A percentile compares a stretch with the other conserved stretches of the same genome.
Evolutionary conservation across 371 early-diverging fungal genomes (phyloP).

Genomic region (Lichtheimia corymbifera): DNA sequence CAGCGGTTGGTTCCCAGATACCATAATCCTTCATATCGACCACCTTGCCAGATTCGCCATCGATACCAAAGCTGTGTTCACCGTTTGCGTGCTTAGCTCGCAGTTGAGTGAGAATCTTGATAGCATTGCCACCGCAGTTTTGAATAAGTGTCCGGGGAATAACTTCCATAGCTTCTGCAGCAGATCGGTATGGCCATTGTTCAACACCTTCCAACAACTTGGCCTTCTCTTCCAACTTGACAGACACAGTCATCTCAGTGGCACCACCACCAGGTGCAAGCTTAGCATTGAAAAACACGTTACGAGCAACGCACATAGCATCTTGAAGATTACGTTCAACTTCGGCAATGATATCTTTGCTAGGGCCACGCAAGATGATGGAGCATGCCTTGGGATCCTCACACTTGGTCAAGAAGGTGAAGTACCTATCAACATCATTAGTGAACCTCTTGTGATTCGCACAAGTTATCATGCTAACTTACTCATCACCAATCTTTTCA

Average conservation of each 20-base stretch:
- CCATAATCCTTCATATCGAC: conserved; percentile 97
- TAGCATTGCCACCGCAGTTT: conserved; percentile 98
- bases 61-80: conserved; percentile 90
- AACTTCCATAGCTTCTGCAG: conserved; percentile 96
- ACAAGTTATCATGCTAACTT: conserved; percentile 19
- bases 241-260: conserved; percentile 99
- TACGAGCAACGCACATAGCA: conserved; percentile 99
- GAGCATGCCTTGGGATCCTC: conserved; percentile 98
- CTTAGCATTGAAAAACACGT: conserved; percentile 93
- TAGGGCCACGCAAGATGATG: conserved; percentile 97
- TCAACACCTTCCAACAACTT: conserved; percentile 90
- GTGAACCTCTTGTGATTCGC: conserved; percentile 14
- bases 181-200: conserved; percentile 95
- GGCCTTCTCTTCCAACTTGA: conserved; percentile 86
- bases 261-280: conserved; percentile 99
- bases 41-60: conserved; percentile 94
- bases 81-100: conserved; percentile 96
- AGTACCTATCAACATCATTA: conserved; percentile 56
- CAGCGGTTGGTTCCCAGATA: conserved; percentile 99
- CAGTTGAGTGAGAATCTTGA: conserved; percentile 92
- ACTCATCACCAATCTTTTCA: conserved; percentile 99
- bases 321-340: conserved; percentile 99
- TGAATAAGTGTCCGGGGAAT: conserved; percentile 98
- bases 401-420: conserved; percentile 95
- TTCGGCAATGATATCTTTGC: conserved; percentile 98